Percentiles rank a stretch among this genome's conserved stretches.
phyloP scores from a whole-genome alignment of 164 flowering plant species.

The Umbellularia californica region DNA sequence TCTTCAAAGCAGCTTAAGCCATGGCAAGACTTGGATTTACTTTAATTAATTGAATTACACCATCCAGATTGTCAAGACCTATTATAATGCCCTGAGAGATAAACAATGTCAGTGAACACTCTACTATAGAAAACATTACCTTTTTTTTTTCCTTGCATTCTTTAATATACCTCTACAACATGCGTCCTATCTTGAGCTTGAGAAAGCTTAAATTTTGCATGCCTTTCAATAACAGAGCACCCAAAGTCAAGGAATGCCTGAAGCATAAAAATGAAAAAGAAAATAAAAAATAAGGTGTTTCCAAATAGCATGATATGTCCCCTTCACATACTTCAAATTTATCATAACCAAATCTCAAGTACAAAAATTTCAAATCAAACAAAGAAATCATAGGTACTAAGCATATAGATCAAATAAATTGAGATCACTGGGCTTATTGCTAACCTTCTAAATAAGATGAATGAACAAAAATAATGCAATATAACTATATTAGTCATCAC shows the following conservation, averaged over 20 bases:
- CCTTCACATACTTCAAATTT: neutral
- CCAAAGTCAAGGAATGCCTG: constrained; percentile 95
- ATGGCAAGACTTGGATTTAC: constrained; percentile 61
- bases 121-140: neutral
- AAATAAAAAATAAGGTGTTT: neutral
- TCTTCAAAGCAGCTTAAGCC: constrained; percentile 62
- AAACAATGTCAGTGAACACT: neutral
- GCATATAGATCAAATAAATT: too few species aligned
- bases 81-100: constrained; percentile 63
- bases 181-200: constrained; percentile 81
- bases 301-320: neutral
- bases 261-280: constrained; percentile 2
- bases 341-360: neutral
- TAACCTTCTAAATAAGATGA: too few species aligned
- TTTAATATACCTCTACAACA: constrained; percentile 68
- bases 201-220: constrained; percentile 72
- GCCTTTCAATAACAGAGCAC: constrained; percentile 90
- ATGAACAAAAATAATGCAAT: too few species aligned
- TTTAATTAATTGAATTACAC: constrained; percentile 61
- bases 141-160: neutral
- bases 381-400: too few species aligned
- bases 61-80: constrained; percentile 89
- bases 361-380: neutral
- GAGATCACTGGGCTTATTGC: too few species aligned
- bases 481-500: too few species aligned